Conservation (phyloP, 2,329 filamentous ascomycete genomes). For the Ceratocystis smalleyi region DNA sequence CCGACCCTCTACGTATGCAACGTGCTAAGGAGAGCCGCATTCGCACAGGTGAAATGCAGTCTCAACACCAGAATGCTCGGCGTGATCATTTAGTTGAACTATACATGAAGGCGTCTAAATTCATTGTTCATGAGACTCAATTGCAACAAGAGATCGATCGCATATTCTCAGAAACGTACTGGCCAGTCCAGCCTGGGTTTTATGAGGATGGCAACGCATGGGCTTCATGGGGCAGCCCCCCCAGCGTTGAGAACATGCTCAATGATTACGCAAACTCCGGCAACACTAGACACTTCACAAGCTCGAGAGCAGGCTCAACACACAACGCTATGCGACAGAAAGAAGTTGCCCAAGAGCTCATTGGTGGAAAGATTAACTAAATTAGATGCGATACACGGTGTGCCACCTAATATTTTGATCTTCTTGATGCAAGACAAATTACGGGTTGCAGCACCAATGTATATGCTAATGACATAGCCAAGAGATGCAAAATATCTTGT, state of each 20-base stretch:
- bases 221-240: conserved; percentile 34
- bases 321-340: conserved; percentile 37
- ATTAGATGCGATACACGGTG: conserved; percentile 16
- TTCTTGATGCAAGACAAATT: background rate
- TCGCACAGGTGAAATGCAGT: conserved; percentile 30
- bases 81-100: conserved; percentile 65
- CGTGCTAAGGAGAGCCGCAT: conserved; percentile 32
- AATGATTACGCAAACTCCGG: conserved; percentile 20
- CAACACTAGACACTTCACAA: conserved; percentile 3
- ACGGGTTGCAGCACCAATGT: background rate
- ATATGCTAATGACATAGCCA: background rate
- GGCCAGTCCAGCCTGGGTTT: conserved; percentile 24
- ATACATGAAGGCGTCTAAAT: conserved; percentile 74
- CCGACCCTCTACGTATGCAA: conserved; percentile 47
- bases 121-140: conserved; percentile 71
- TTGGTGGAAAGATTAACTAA: conserved; percentile 39
- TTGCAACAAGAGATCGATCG: conserved; percentile 57
- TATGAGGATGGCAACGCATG: conserved; percentile 34
- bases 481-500: background rate
- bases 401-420: conserved; percentile 6
- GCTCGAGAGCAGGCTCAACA: conserved; percentile 5
- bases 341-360: conserved; percentile 42
- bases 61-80: conserved; percentile 41
- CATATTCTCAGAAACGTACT: conserved; percentile 54
- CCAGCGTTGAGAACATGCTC: conserved; percentile 32